phyloP scores from a whole-genome alignment of 2,329 filamentous ascomycete genomes.

The Tetracladium maxilliforme region DNA sequence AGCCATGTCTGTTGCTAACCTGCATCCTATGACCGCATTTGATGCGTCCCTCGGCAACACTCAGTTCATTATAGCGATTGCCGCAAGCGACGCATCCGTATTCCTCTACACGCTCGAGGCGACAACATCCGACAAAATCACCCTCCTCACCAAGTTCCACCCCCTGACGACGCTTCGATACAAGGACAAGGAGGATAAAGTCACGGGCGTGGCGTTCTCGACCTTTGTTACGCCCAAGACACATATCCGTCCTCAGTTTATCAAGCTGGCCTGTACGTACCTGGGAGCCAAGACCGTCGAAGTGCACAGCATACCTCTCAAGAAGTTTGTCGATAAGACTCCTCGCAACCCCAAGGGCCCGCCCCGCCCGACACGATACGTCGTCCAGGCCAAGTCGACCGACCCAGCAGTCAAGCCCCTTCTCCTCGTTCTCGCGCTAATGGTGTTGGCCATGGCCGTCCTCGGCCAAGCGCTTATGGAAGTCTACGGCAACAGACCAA shows the following conservation, averaged over 20 bases:
- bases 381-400: slow-evolving; percentile 1
- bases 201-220: slow-evolving; percentile 45
- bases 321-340: slow-evolving; percentile 11
- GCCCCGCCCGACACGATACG: slow-evolving; percentile 8
- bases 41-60: slow-evolving; percentile 40
- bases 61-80: slow-evolving; percentile 70
- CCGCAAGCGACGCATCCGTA: slow-evolving; percentile 67
- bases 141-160: slow-evolving; percentile 34
- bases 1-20: slow-evolving; percentile 60
- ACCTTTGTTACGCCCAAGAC: slow-evolving; percentile 14
- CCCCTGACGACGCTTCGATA: slow-evolving; percentile 35
- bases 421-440: too few species aligned
- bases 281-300: slow-evolving; percentile 16
- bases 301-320: slow-evolving; percentile 16
- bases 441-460: slow-evolving; percentile 4
- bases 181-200: slow-evolving; percentile 38
- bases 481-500: not conserved
- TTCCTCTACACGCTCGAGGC: slow-evolving; percentile 67
- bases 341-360: slow-evolving; percentile 14
- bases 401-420: not conserved
- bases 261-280: slow-evolving; percentile 16
- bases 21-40: slow-evolving; percentile 39
- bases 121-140: slow-evolving; percentile 26
- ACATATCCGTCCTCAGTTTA: slow-evolving; percentile 7
- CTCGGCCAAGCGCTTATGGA: too few species aligned